phyloP scores from a whole-genome alignment of 176 grass and related monocot genomes.

The Melocanna baccifera region DNA sequence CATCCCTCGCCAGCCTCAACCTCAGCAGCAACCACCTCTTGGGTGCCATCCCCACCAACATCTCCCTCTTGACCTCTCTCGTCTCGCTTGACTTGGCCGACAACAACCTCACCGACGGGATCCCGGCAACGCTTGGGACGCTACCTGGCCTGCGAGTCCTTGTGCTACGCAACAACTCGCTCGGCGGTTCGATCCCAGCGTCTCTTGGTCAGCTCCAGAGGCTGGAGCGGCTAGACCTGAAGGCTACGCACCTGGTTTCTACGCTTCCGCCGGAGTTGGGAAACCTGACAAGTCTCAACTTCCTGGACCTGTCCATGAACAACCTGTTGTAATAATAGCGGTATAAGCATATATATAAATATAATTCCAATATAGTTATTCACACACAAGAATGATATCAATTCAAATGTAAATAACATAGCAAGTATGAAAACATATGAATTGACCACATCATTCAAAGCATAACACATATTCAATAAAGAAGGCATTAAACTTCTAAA shows the following conservation, averaged over 20 bases:
- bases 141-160: slow-evolving; percentile 4
- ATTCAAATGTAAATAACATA: too few species aligned
- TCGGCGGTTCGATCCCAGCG: slow-evolving; percentile 11
- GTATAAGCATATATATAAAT: too few species aligned
- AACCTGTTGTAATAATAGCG: too few species aligned
- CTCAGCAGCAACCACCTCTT: slow-evolving; percentile 33
- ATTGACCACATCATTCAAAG: too few species aligned
- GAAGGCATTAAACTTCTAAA: too few species aligned
- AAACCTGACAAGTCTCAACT: neutral
- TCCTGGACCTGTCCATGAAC: slow-evolving; percentile 32
- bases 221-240: slow-evolving; percentile 22
- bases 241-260: neutral
- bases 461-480: too few species aligned
- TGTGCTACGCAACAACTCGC: slow-evolving; percentile 16
- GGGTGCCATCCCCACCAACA: slow-evolving; percentile 9
- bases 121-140: slow-evolving; percentile 14
- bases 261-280: slow-evolving; percentile 21
- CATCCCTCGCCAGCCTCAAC: slow-evolving; percentile 25
- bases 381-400: too few species aligned
- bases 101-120: slow-evolving; percentile 25
- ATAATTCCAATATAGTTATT: too few species aligned
- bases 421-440: too few species aligned
- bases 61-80: slow-evolving; percentile 12
- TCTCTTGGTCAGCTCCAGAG: neutral
- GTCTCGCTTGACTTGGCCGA: slow-evolving; percentile 18